Evolutionary conservation across 768 basidiomycete genomes (phyloP).

Genomic region (Brasilioporus rufonigricans): DNA sequence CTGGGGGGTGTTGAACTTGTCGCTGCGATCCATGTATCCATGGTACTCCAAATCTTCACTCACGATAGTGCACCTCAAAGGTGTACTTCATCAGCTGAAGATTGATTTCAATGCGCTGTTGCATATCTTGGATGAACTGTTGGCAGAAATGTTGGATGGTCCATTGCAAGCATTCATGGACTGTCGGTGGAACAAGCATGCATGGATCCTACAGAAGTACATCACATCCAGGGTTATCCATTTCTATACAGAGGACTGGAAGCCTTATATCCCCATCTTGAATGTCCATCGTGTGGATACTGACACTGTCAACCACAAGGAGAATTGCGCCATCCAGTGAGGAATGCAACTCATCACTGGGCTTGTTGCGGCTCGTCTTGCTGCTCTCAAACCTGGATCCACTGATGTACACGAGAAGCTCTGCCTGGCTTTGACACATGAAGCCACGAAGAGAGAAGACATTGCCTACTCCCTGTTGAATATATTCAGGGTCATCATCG

Average conservation of each 20-base stretch:
- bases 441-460: not conserved
- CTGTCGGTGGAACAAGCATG: slow-evolving; percentile 24
- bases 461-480: not conserved
- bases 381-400: slow-evolving; percentile 7
- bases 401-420: slow-evolving; percentile 16
- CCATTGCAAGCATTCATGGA: slow-evolving; percentile 4
- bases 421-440: slow-evolving; percentile 15
- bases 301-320: slow-evolving; percentile 16
- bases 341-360: slow-evolving; percentile 16
- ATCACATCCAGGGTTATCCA: slow-evolving; percentile 20
- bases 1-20: slow-evolving; percentile 9
- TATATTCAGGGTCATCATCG: not conserved
- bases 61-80: slow-evolving; percentile 24
- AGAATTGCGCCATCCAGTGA: not conserved
- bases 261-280: slow-evolving; percentile 11
- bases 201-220: slow-evolving; percentile 22
- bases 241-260: slow-evolving; percentile 27
- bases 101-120: not conserved
- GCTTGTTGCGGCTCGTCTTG: slow-evolving; percentile 2
- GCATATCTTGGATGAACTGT: not conserved
- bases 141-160: not conserved
- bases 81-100: slow-evolving; percentile 4
- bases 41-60: slow-evolving; percentile 26
- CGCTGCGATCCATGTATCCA: slow-evolving; percentile 25
- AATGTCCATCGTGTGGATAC: not conserved